These are phyloP conservation scores for Buxus sempervirens DNA, from an alignment of 164 flowering plant genomes.

Conservation along the genomic window DNA sequence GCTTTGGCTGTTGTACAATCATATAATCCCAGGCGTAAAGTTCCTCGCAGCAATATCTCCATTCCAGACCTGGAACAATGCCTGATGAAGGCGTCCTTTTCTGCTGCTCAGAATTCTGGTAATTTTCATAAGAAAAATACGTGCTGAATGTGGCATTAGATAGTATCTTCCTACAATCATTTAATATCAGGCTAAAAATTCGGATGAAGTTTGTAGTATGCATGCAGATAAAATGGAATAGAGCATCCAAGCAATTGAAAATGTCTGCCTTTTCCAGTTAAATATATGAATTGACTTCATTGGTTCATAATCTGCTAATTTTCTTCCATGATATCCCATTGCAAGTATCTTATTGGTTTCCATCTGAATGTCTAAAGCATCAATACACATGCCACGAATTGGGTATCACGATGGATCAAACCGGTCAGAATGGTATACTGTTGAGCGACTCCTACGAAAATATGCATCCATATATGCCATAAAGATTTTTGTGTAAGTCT, in stretches of 20 bases:
- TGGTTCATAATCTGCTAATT: not conserved
- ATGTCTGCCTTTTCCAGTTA: no score
- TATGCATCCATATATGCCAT: constrained; percentile 68
- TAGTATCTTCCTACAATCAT: not conserved
- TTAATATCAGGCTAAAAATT: no score
- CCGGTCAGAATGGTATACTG: constrained; percentile 83
- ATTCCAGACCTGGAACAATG: constrained; percentile 69
- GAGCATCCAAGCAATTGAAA: no score
- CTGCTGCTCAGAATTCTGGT: constrained; percentile 86
- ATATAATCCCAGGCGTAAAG: constrained; percentile 78
- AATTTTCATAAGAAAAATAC: constrained; percentile 5
- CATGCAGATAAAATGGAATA: no score
- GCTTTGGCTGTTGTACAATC: constrained; percentile 92
- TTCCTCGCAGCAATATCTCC: constrained; percentile 77
- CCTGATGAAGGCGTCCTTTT: constrained; percentile 64
- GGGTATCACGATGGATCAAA: constrained; percentile 76
- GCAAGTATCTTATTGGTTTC: constrained; percentile 1
- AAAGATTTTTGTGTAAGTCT: not conserved
- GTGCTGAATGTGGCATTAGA: not conserved
- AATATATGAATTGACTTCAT: no score
- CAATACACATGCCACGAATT: constrained; percentile 96
- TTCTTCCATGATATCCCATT: not conserved
- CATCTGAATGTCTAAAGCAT: constrained; percentile 40
- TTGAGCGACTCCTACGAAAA: constrained; percentile 85
- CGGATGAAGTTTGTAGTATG: no score